phyloP scores from a whole-genome alignment of 1,139 yeast species.

The Kodamaea alishanica region DNA sequence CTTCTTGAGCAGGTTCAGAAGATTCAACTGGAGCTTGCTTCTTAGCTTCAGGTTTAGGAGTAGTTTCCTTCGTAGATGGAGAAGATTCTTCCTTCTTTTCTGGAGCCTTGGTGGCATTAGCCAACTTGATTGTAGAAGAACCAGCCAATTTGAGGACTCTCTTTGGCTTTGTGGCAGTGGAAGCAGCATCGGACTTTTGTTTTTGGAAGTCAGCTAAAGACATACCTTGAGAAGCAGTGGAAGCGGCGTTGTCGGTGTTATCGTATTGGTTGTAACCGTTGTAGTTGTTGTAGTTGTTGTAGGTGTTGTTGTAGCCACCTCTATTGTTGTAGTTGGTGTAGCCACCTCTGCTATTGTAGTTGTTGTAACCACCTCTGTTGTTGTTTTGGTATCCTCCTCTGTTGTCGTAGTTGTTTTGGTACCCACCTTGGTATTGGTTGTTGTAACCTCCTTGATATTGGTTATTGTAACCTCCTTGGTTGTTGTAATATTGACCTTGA shows the following conservation, averaged over 20 bases:
- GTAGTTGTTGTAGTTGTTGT: constrained; percentile 26
- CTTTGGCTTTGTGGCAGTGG: constrained; percentile 50
- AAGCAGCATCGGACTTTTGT: constrained; percentile 48
- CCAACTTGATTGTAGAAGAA: constrained; percentile 65
- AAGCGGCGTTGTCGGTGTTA: constrained; percentile 16
- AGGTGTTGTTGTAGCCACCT: constrained; percentile 18
- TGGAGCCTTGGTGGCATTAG: constrained; percentile 47
- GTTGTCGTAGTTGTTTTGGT: constrained; percentile 16
- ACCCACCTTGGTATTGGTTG: constrained; percentile 13
- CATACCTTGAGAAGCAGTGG: constrained; percentile 54
- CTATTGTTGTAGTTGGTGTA: constrained; percentile 27
- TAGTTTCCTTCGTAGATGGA: constrained; percentile 16
- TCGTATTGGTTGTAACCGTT: constrained; percentile 23
- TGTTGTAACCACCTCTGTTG: constrained; percentile 25
- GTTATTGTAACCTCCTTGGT: constrained; percentile 13
- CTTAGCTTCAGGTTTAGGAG: constrained; percentile 14
- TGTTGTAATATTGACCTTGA: constrained; percentile 19
- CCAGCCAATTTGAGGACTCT: constrained; percentile 62
- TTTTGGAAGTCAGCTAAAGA: constrained; percentile 85
- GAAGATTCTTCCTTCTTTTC: constrained; percentile 23
- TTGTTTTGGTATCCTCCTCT: constrained; percentile 23
- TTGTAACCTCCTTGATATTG: constrained; percentile 12
- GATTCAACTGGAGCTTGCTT: constrained; percentile 25
- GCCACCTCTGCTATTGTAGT: constrained; percentile 22
- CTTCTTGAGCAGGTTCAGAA: constrained; percentile 3